These are phyloP conservation scores for Sclerotinia sclerotiorum DNA, from an alignment of 2,329 filamentous ascomycete genomes.

Conservation along the genomic window DNA sequence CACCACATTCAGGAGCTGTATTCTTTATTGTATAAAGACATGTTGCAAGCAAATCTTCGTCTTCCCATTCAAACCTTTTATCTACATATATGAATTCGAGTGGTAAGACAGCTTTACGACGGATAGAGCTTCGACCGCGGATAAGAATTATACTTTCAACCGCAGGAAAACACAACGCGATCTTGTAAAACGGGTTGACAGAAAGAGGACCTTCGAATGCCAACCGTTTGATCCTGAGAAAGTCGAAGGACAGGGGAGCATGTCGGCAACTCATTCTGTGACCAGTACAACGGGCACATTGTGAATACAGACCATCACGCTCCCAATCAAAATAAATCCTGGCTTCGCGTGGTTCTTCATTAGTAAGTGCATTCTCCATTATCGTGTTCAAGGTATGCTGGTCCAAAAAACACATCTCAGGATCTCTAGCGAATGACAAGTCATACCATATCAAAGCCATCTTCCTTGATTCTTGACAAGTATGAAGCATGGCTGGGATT, in stretches of 20 bases:
- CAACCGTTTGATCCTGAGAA: background rate
- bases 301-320: constrained; percentile 4
- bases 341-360: background rate
- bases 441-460: constrained; percentile 6
- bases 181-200: constrained; percentile 4
- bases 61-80: constrained; percentile 10
- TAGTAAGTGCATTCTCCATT: background rate
- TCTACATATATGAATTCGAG: background rate
- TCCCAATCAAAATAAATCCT: constrained; percentile 11
- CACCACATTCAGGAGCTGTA: background rate
- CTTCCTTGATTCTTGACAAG: background rate
- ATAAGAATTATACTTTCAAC: constrained; percentile 12
- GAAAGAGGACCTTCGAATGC: constrained; percentile 7
- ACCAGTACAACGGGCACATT: background rate
- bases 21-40: background rate
- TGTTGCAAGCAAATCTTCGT: background rate
- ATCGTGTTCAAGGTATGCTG: background rate
- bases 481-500: constrained; percentile 8
- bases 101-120: background rate
- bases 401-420: background rate
- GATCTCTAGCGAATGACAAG: constrained; percentile 5
- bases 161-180: background rate
- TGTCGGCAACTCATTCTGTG: constrained; percentile 6
- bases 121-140: background rate
- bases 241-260: background rate